These are phyloP conservation scores for Macadamia tetraphylla DNA, from an alignment of 164 flowering plant genomes.

Conservation along the genomic window DNA sequence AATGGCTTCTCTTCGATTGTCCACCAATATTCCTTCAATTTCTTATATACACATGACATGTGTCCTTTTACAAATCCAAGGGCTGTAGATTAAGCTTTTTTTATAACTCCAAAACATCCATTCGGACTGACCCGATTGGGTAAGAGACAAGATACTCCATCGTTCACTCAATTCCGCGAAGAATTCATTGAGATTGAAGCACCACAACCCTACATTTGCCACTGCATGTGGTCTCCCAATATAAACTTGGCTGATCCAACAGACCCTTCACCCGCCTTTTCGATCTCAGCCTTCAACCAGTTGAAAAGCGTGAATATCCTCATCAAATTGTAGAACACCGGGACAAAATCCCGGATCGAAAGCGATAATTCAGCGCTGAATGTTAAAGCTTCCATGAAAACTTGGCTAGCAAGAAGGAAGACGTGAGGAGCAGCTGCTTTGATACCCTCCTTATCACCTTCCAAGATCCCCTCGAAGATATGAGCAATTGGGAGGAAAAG, in stretches of 20 bases:
- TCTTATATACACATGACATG: no score
- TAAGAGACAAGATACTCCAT: no score
- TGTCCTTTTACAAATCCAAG: no score
- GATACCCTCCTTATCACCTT: constrained; percentile 56
- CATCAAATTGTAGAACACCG: constrained; percentile 55
- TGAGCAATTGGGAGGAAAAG: constrained; percentile 56
- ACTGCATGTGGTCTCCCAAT: constrained; percentile 57
- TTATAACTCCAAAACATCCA: no score
- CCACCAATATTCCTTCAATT: no score
- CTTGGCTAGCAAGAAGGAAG: constrained; percentile 57
- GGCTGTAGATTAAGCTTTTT: no score
- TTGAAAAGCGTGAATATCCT: constrained; percentile 50
- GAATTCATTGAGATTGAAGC: constrained; percentile 39
- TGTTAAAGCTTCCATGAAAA: constrained; percentile 60
- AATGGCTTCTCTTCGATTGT: no score
- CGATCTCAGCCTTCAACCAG: constrained; percentile 61
- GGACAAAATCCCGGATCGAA: constrained; percentile 57
- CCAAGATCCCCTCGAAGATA: constrained; percentile 58
- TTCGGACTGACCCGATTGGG: no score
- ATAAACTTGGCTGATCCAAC: constrained; percentile 31
- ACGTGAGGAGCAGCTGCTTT: constrained; percentile 67
- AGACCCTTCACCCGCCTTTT: constrained; percentile 31
- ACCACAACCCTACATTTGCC: constrained; percentile 65
- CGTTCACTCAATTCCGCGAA: no score
- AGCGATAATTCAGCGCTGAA: constrained; percentile 41